A percentile compares a stretch with the other conserved stretches of the same genome.
Evolutionary conservation across 2,329 filamentous ascomycete genomes (phyloP).

Genomic region (Aspergillus viridinutans): DNA sequence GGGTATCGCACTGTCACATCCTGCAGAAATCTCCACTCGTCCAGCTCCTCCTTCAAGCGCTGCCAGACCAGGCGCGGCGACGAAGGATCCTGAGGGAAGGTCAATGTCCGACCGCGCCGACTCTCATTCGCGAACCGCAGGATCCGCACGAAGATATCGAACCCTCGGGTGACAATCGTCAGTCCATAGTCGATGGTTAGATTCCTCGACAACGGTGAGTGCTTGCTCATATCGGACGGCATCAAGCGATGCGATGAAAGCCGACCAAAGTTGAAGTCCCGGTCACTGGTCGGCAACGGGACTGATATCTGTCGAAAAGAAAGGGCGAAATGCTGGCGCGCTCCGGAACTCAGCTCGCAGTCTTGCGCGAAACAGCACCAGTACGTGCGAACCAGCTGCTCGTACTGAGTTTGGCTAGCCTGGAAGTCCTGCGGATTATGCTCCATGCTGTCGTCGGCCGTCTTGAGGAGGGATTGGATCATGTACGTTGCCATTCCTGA

Average conservation of each 20-base stretch:
- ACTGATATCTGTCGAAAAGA: slow-evolving; percentile 36
- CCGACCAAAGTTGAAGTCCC: slow-evolving; percentile 33
- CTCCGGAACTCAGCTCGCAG: slow-evolving; percentile 35
- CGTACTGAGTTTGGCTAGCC: slow-evolving; percentile 31
- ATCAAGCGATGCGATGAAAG: slow-evolving; percentile 21
- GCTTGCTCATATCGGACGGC: slow-evolving; percentile 25
- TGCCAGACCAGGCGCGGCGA: slow-evolving; percentile 26
- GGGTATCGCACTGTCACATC: slow-evolving; percentile 32
- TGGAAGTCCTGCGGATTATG: slow-evolving; percentile 32
- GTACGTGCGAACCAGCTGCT: slow-evolving; percentile 36
- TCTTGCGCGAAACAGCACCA: slow-evolving; percentile 38
- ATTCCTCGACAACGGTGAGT: slow-evolving; percentile 14
- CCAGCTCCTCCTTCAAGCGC: slow-evolving; percentile 28
- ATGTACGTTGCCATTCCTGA: slow-evolving; percentile 37
- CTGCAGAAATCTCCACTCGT: slow-evolving; percentile 33
- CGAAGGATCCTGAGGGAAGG: slow-evolving; percentile 5
- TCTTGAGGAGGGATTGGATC: slow-evolving; percentile 36
- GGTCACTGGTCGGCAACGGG: slow-evolving; percentile 32
- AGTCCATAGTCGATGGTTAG: slow-evolving; percentile 32
- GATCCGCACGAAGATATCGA: slow-evolving; percentile 36
- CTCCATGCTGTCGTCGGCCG: slow-evolving; percentile 36
- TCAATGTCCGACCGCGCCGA: slow-evolving; percentile 24
- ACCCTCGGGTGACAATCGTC: slow-evolving; percentile 33
- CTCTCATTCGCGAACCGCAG: slow-evolving; percentile 35
- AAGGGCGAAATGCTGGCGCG: slow-evolving; percentile 34